A percentile compares a stretch with the other conserved stretches of the same genome.
Conservation (phyloP, 2,329 filamentous ascomycete genomes). For the Pyrenochaeta sp. region DNA sequence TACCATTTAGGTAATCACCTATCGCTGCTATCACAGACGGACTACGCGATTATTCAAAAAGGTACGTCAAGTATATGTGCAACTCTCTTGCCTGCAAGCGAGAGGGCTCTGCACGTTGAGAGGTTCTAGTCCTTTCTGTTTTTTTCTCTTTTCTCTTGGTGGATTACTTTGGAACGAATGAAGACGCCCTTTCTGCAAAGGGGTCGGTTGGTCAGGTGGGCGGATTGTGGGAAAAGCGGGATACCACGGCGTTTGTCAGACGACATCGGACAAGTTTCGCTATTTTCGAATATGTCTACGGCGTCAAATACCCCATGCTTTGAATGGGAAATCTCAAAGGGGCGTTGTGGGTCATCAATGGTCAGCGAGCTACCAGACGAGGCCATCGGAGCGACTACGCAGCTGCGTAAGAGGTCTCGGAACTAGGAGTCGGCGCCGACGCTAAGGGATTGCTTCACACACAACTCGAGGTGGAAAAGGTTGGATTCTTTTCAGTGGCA, state of each 20-base stretch:
- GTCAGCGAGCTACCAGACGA: conserved; percentile 2
- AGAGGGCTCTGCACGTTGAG: not conserved
- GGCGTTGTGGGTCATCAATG: conserved; percentile 2
- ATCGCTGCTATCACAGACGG: not conserved
- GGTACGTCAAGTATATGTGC: not conserved
- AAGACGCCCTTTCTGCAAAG: not conserved
- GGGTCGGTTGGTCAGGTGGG: not conserved
- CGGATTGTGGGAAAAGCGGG: not conserved
- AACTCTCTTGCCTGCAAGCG: not conserved
- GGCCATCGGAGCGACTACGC: not conserved
- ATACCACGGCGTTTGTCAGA: not conserved
- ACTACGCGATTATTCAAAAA: not conserved
- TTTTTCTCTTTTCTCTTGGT: too few relatives aligned
- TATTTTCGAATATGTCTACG: not conserved
- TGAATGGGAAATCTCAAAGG: not conserved
- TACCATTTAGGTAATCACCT: not conserved
- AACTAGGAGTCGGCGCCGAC: not conserved
- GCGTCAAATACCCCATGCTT: conserved; percentile 1
- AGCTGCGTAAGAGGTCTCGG: not conserved
- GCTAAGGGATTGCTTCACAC: not conserved
- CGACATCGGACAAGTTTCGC: not conserved
- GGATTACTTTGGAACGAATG: not conserved
- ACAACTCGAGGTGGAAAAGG: not conserved
- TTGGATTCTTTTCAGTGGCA: not conserved
- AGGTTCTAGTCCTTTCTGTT: conserved; percentile 4